A percentile compares a stretch with the other conserved stretches of the same genome.
These are phyloP conservation scores for Hondaea fermentalgiana DNA, from an alignment of 108 stramenopile species.

Conservation along the genomic window DNA sequence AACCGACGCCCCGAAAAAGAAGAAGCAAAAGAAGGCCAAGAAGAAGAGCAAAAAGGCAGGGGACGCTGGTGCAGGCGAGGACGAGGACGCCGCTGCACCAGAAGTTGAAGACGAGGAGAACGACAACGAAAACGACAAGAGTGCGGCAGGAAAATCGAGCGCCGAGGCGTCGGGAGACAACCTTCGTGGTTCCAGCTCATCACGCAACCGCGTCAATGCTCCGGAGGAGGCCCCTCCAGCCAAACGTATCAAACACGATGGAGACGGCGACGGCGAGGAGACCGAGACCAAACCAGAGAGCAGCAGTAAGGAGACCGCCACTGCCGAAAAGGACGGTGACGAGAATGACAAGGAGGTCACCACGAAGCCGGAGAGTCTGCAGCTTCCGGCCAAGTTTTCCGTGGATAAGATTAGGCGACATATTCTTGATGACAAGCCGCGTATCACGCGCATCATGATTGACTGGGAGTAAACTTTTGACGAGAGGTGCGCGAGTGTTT, in stretches of 20 bases:
- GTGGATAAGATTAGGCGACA: slow-evolving; percentile 30
- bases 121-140: too few relatives aligned
- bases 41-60: neutral
- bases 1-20: too few relatives aligned
- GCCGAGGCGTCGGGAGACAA: too few relatives aligned
- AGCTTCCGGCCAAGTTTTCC: neutral
- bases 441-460: slow-evolving; percentile 52
- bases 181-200: neutral
- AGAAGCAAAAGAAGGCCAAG: too few relatives aligned
- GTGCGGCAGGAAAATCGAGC: too few relatives aligned
- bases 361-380: neutral
- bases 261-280: neutral
- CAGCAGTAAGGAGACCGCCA: too few relatives aligned
- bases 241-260: neutral
- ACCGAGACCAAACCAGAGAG: too few relatives aligned
- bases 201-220: neutral
- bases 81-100: neutral
- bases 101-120: neutral
- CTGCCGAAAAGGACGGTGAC: neutral
- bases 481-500: neutral
- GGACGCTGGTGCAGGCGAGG: neutral
- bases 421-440: slow-evolving; percentile 52
- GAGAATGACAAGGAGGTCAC: neutral
- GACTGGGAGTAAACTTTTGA: slow-evolving; percentile 34
- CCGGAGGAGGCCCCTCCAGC: neutral